These are phyloP conservation scores for Bothriochloa decipiens DNA, from an alignment of 176 grass and related monocot genomes.

Conservation along the genomic window DNA sequence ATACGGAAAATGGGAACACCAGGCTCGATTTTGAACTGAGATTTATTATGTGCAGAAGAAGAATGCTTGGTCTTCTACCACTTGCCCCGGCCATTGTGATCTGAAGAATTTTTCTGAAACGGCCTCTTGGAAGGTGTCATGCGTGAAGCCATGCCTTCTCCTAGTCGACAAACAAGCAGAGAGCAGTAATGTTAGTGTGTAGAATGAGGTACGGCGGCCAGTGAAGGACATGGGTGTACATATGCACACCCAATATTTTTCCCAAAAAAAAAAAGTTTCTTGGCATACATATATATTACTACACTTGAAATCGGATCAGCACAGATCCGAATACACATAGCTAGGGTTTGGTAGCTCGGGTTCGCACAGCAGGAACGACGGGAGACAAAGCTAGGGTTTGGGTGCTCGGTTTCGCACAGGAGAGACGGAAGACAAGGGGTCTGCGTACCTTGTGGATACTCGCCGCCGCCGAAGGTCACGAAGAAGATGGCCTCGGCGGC, in stretches of 20 bases:
- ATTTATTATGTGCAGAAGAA: conserved; percentile 34
- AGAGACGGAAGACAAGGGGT: background rate
- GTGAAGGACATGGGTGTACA: background rate
- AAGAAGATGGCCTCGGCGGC: background rate
- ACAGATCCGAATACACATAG: background rate
- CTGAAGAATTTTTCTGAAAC: conserved; percentile 60
- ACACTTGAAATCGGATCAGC: background rate
- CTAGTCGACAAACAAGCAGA: background rate
- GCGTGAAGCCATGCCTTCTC: conserved; percentile 59
- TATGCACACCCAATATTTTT: background rate
- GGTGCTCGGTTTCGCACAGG: background rate
- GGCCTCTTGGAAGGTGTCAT: conserved; percentile 72
- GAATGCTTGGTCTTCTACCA: conserved; percentile 64
- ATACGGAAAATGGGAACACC: conserved; percentile 65
- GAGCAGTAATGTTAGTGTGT: background rate
- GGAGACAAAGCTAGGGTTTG: background rate
- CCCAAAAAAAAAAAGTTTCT: background rate
- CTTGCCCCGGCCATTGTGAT: conserved; percentile 60
- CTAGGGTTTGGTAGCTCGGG: background rate
- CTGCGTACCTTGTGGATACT: background rate
- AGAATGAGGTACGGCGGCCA: background rate
- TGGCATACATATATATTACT: background rate
- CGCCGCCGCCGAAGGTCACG: background rate
- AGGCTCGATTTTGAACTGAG: conserved; percentile 50
- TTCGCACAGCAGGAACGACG: background rate